A percentile compares a stretch with the other conserved stretches of the same genome.
Evolutionary conservation across 1,139 yeast genomes (phyloP).

Genomic region (Diutina mesorugosa): DNA sequence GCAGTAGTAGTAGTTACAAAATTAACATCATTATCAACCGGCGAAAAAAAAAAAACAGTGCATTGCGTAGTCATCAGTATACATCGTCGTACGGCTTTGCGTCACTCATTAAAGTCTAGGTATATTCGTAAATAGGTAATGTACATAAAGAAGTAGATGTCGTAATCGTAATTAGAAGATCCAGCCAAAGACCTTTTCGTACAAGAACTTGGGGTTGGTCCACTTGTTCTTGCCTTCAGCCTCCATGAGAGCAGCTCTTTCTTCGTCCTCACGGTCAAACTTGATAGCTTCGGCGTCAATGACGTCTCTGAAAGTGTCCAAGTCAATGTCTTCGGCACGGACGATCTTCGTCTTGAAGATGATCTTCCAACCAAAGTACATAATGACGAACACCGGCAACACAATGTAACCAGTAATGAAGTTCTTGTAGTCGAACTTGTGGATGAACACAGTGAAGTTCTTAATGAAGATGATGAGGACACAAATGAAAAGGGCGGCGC

Average conservation of each 20-base stretch:
- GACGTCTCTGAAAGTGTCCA: conserved; percentile 49
- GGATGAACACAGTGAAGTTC: conserved; percentile 60
- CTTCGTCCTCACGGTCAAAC: conserved; percentile 30
- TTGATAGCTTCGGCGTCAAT: conserved; percentile 58
- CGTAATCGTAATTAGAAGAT: conserved; percentile 19
- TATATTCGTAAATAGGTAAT: background rate
- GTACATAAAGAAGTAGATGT: conserved; percentile 1
- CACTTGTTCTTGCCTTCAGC: conserved; percentile 29
- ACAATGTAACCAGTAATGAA: conserved; percentile 75
- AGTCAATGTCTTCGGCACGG: conserved; percentile 46
- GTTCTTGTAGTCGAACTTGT: conserved; percentile 39
- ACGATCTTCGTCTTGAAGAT: conserved; percentile 38
- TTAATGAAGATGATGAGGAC: conserved; percentile 48
- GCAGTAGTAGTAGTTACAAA: background rate
- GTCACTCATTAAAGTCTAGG: background rate
- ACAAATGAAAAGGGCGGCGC: conserved; percentile 42
- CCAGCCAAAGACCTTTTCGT: conserved; percentile 44
- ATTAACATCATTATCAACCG: too few species aligned
- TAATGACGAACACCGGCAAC: conserved; percentile 48
- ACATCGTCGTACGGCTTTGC: background rate
- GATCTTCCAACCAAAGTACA: conserved; percentile 48
- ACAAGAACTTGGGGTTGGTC: conserved; percentile 32
- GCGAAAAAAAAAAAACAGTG: background rate
- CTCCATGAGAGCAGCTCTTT: conserved; percentile 30
- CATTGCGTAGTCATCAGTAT: background rate